Percentiles rank a stretch among this genome's conserved stretches.
These are phyloP conservation scores for Puya raimondii DNA, from an alignment of 176 grass and related monocot genomes.

Conservation along the genomic window DNA sequence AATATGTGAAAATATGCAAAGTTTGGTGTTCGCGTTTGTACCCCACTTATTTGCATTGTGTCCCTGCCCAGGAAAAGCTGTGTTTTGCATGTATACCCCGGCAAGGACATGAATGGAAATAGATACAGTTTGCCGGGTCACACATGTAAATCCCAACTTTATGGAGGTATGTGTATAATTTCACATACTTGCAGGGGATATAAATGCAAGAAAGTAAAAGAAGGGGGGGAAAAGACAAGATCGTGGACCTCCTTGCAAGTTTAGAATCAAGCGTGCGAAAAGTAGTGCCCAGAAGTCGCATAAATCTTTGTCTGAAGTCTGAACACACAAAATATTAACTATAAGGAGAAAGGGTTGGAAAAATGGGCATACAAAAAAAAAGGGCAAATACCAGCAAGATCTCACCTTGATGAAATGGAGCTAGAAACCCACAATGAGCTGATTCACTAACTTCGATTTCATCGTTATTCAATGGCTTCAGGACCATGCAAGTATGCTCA, in stretches of 20 bases:
- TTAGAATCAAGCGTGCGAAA: slow-evolving; percentile 65
- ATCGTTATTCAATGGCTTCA: slow-evolving; percentile 76
- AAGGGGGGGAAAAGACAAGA: too few species aligned
- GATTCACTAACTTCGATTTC: slow-evolving; percentile 45
- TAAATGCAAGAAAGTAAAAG: too few species aligned
- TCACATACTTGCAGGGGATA: too few species aligned
- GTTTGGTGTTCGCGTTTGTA: too few species aligned
- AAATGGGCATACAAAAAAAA: neutral
- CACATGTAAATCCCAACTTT: too few species aligned
- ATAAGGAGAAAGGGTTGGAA: neutral
- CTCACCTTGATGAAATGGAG: slow-evolving; percentile 81
- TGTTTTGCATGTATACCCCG: too few species aligned
- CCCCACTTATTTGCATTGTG: too few species aligned
- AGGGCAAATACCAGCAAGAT: neutral
- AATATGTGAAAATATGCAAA: too few species aligned
- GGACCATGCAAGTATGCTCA: slow-evolving; percentile 89
- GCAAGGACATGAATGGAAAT: too few species aligned
- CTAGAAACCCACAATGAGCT: slow-evolving; percentile 61
- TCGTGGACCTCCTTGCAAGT: slow-evolving; percentile 61
- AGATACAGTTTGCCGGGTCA: too few species aligned
- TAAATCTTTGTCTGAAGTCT: slow-evolving; percentile 92
- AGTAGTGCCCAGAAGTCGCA: slow-evolving; percentile 64
- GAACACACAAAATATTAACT: neutral
- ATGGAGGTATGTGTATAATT: too few species aligned
- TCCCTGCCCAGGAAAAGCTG: too few species aligned